Evolutionary conservation across 345 rosid genomes (phyloP).

Genomic region (Gossypium sturtianum): DNA sequence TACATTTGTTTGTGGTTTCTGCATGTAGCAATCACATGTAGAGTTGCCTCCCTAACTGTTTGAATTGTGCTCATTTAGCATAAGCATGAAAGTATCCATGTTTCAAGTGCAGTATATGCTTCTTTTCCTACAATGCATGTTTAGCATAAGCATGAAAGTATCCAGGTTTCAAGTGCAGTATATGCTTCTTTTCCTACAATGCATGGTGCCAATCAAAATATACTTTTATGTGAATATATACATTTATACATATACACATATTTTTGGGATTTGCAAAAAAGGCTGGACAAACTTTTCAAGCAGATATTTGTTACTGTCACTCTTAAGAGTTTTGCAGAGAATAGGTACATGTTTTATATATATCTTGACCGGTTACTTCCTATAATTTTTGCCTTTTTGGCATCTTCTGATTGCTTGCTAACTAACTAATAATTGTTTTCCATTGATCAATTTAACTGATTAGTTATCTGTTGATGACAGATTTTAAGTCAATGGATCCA

Average conservation of each 20-base stretch:
- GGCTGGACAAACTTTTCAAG: not conserved
- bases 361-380: not conserved
- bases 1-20: not conserved
- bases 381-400: not conserved
- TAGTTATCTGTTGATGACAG: constrained; percentile 26
- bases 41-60: not conserved
- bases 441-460: not conserved
- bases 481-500: constrained; percentile 33
- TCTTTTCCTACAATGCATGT: not conserved
- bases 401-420: not conserved
- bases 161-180: not conserved
- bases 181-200: not conserved
- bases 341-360: not conserved
- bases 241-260: not conserved
- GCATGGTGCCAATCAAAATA: not conserved
- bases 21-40: not conserved
- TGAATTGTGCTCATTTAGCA: not conserved
- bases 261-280: not conserved
- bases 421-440: not conserved
- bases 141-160: not conserved
- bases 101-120: not conserved
- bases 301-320: not conserved
- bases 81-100: not conserved
- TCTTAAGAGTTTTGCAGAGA: not conserved
- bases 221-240: not conserved